Evolutionary conservation across 2,329 filamentous ascomycete species (phyloP).

Genomic region (Elsinoe ampelina): DNA sequence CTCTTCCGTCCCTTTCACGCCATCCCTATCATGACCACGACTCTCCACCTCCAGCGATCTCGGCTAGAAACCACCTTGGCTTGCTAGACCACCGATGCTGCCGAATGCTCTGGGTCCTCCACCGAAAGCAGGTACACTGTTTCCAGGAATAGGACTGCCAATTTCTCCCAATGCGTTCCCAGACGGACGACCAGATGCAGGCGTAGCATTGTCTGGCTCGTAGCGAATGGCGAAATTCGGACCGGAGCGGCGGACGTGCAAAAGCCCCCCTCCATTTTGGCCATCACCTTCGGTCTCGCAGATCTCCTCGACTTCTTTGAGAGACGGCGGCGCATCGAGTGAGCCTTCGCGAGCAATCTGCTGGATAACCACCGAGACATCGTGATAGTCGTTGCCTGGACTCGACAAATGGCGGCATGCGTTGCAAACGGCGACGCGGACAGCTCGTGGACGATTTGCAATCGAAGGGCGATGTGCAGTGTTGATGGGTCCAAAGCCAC

Average conservation of each 20-base stretch:
- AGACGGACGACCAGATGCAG: conserved; percentile 22
- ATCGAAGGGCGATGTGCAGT: conserved; percentile 38
- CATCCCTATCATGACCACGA: background rate
- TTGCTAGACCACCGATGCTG: conserved; percentile 5
- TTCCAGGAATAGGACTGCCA: conserved; percentile 37
- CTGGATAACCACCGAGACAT: conserved; percentile 54
- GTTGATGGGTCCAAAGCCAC: conserved; percentile 15
- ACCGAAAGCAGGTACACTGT: conserved; percentile 27
- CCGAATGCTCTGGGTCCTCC: conserved; percentile 3
- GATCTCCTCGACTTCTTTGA: conserved; percentile 66
- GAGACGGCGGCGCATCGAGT: conserved; percentile 44
- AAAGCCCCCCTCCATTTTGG: conserved; percentile 83
- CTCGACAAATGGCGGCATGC: conserved; percentile 59
- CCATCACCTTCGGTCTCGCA: conserved; percentile 84
- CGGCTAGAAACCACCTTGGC: conserved; percentile 4
- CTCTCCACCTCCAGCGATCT: background rate
- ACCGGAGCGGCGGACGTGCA: conserved; percentile 52
- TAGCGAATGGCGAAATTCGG: conserved; percentile 34
- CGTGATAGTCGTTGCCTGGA: conserved; percentile 52
- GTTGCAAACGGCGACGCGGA: conserved; percentile 66
- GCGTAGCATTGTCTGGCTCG: conserved; percentile 25
- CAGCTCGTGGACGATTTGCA: conserved; percentile 48
- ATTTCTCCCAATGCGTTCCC: conserved; percentile 36
- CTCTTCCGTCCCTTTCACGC: background rate
- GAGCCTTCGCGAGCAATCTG: conserved; percentile 53